Percentiles rank a stretch among this genome's conserved stretches.
Conservation (phyloP, 805 yeast species). For the Zygoascus flipseniorum region DNA sequence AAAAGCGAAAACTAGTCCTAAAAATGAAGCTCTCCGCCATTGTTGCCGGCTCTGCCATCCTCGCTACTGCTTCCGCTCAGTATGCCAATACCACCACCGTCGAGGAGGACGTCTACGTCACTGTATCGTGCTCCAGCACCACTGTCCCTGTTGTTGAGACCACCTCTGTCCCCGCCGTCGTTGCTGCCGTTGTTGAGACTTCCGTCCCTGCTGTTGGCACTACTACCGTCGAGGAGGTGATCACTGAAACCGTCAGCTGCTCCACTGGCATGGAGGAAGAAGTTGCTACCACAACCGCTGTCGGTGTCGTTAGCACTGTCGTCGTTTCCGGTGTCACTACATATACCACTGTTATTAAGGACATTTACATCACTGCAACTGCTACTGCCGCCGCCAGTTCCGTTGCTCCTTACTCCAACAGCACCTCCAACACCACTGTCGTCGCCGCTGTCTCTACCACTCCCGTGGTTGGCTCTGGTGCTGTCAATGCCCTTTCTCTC, state of each 20-base stretch:
- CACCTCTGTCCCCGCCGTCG: slow-evolving; percentile 4
- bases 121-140: slow-evolving; percentile 12
- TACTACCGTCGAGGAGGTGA: slow-evolving; percentile 6
- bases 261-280: slow-evolving; percentile 11
- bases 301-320: slow-evolving; percentile 5
- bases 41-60: slow-evolving; percentile 15
- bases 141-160: slow-evolving; percentile 16
- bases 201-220: slow-evolving; percentile 12
- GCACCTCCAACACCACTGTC: slow-evolving; percentile 12
- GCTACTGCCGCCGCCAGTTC: slow-evolving; percentile 13
- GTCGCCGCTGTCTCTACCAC: slow-evolving; percentile 7
- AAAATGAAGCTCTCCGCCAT: slow-evolving; percentile 15
- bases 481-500: slow-evolving; percentile 12
- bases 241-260: slow-evolving; percentile 5
- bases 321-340: slow-evolving; percentile 2
- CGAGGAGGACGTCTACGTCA: not conserved
- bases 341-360: slow-evolving; percentile 1
- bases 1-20: slow-evolving; percentile 1
- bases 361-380: slow-evolving; percentile 8
- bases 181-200: slow-evolving; percentile 2
- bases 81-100: slow-evolving; percentile 11
- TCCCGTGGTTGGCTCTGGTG: slow-evolving; percentile 15
- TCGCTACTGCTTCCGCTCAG: slow-evolving; percentile 16
- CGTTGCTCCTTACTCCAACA: slow-evolving; percentile 17
- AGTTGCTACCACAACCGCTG: not conserved